phyloP scores from a whole-genome alignment of 176 grass and related monocot genomes.

The Aegilops sharonensis region DNA sequence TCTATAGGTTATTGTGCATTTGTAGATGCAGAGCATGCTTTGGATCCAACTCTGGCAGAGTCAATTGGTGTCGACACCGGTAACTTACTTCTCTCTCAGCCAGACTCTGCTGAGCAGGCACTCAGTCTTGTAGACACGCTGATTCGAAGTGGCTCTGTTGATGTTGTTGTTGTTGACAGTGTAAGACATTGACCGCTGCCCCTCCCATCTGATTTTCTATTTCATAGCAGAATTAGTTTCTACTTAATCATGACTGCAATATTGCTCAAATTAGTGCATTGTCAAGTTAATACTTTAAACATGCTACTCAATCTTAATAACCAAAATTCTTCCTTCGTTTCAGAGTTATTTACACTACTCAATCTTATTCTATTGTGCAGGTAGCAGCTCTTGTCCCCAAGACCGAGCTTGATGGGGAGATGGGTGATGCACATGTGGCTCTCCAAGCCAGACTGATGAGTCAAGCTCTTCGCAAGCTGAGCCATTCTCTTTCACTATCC shows the following conservation, averaged over 20 bases:
- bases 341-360: neutral
- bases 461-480: slow-evolving; percentile 93
- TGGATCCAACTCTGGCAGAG: slow-evolving; percentile 93
- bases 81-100: slow-evolving; percentile 91
- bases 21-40: slow-evolving; percentile 92
- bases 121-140: slow-evolving; percentile 94
- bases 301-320: neutral
- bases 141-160: slow-evolving; percentile 95
- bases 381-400: slow-evolving; percentile 97
- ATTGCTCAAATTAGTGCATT: neutral
- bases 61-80: slow-evolving; percentile 83
- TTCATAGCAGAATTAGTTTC: neutral
- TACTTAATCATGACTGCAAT: neutral
- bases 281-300: neutral
- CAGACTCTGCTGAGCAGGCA: slow-evolving; percentile 90
- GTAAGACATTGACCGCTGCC: slow-evolving; percentile 47
- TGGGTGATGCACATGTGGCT: slow-evolving; percentile 95
- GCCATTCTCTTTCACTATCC: slow-evolving; percentile 83
- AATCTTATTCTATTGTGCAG: slow-evolving; percentile 43
- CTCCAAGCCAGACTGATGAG: slow-evolving; percentile 99
- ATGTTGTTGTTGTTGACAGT: slow-evolving; percentile 99
- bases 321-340: neutral
- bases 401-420: slow-evolving; percentile 94
- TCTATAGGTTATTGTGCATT: slow-evolving; percentile 95
- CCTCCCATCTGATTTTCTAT: slow-evolving; percentile 13